Base-by-base conservation (phyloP, 345 rosid species). In the Alliaria petiolata region DNA sequence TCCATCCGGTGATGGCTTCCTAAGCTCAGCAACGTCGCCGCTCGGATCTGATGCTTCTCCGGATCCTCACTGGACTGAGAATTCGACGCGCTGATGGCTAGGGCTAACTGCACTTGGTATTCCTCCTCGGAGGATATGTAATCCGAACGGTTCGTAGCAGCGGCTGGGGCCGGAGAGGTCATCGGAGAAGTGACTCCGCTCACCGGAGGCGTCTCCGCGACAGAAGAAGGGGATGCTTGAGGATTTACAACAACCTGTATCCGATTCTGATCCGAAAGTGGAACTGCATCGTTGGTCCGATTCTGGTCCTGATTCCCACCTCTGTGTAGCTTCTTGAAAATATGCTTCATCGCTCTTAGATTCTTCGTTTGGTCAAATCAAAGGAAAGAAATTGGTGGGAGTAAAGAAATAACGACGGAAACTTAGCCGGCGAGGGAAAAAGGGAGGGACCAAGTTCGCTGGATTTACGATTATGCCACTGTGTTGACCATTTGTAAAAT, bases 21-120 rank as follows among this genome's bases (percentile, higher is more conserved):
- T 78, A 92, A 70, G 70, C 99, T 90, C 81, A 84, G 45, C 69
- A 86, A 61, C 49, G 87, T 85, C 36, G 93, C 89, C 5, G 92
- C 89, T n/a, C 93, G 89, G 87, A 95, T 95, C 96, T 86, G 95
- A 79, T 95, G 88, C 78, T 83, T 90, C 87, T 87, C 92, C 22
- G 84, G 80, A 75, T 86, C 93, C 52, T 82, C 83, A 40, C 79
- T 76, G n/a, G 70, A 71, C 31, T 84, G 95, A 26, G 99, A 85
- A 76, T 88, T 89, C 31, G 99, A 95, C 12, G 87, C 97, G 67
- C 98, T 93, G 65, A 93, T 89, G 61, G 98, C 99, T 70, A 95
- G 78, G 59, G 99, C 99, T 59, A 95, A 65, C 89, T 92, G 98
- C 45, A 95, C 79, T 85, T 95, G 97, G 52, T 85, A 95, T 71